A percentile compares a stretch with the other conserved stretches of the same genome.
Evolutionary conservation across 2,329 filamentous ascomycete species (phyloP).

Genomic region (Neofusicoccum laricinum): DNA sequence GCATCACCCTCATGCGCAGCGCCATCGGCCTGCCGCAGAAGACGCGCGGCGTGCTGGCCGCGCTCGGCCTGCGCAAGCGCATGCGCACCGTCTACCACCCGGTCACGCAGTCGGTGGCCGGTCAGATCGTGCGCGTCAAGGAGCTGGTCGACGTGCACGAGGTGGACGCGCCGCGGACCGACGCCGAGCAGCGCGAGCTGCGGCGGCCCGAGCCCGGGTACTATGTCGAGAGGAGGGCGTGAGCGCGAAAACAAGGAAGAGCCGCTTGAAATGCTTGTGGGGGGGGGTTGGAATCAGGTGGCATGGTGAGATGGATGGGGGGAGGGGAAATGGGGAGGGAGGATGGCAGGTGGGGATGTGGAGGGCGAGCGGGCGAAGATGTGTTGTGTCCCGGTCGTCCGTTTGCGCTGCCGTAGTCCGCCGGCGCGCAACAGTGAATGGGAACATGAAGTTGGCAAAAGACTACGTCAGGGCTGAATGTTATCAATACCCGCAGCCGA

Average conservation of each 20-base stretch:
- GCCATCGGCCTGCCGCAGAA: constrained; percentile 80
- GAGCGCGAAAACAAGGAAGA: too few relatives aligned
- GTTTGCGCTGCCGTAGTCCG: too few relatives aligned
- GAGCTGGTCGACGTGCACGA: constrained; percentile 82
- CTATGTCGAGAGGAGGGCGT: constrained; percentile 62
- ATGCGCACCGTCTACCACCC: constrained; percentile 87
- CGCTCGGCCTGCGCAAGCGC: constrained; percentile 81
- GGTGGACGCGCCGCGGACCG: constrained; percentile 63
- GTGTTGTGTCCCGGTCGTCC: background rate
- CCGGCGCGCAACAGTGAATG: background rate
- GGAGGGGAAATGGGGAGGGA: background rate
- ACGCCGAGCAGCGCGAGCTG: constrained; percentile 66
- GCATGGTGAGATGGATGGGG: background rate
- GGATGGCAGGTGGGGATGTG: background rate
- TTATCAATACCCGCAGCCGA: background rate
- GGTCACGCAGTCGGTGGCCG: constrained; percentile 74
- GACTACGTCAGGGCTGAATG: too few relatives aligned
- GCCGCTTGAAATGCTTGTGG: too few relatives aligned
- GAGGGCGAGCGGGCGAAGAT: background rate
- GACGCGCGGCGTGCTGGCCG: constrained; percentile 75
- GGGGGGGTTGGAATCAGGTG: too few relatives aligned
- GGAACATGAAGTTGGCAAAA: background rate
- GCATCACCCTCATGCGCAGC: constrained; percentile 84
- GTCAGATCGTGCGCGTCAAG: constrained; percentile 92
- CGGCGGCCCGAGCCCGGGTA: constrained; percentile 77